Conservation (phyloP, 1,139 yeast genomes). For the Suhomyces bokatorum region DNA sequence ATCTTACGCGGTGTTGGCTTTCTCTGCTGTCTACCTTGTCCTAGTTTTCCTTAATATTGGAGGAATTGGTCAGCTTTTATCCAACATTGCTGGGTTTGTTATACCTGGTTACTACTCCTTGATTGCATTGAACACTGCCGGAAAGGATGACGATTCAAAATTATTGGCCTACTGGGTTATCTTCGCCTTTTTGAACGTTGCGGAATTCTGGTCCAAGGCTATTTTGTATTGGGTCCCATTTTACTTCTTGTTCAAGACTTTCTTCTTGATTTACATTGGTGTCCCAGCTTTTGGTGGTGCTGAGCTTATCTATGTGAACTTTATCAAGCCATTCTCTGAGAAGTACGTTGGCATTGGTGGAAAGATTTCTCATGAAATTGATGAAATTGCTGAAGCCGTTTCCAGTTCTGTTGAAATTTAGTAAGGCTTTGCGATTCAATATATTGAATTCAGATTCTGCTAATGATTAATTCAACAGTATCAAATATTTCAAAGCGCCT, state of each 20-base stretch:
- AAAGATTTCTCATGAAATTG: constrained; percentile 29
- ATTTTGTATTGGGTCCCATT: constrained; percentile 94
- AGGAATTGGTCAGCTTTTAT: constrained; percentile 88
- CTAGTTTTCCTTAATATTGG: constrained; percentile 86
- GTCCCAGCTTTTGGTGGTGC: constrained; percentile 91
- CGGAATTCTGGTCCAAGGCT: constrained; percentile 95
- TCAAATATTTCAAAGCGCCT: too few relatives aligned
- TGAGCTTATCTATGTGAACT: constrained; percentile 56
- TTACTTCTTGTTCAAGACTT: constrained; percentile 90
- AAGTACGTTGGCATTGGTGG: constrained; percentile 45
- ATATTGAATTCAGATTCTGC: too few relatives aligned
- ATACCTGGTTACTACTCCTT: constrained; percentile 90
- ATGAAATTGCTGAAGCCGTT: constrained; percentile 52
- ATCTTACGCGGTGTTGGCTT: constrained; percentile 77
- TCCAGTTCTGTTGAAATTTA: constrained; percentile 42
- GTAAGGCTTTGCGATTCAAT: constrained; percentile 3
- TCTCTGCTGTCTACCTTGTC: constrained; percentile 64
- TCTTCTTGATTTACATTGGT: constrained; percentile 84
- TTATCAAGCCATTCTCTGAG: constrained; percentile 74
- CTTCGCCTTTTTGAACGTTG: constrained; percentile 82
- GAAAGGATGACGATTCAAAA: constrained; percentile 76
- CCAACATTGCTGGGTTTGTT: constrained; percentile 89
- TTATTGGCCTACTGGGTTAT: constrained; percentile 96
- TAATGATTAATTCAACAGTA: too few relatives aligned
- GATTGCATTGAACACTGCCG: constrained; percentile 72